phyloP scores from a whole-genome alignment of 495 filamentous ascomycete species.

The Cercophora samala region DNA sequence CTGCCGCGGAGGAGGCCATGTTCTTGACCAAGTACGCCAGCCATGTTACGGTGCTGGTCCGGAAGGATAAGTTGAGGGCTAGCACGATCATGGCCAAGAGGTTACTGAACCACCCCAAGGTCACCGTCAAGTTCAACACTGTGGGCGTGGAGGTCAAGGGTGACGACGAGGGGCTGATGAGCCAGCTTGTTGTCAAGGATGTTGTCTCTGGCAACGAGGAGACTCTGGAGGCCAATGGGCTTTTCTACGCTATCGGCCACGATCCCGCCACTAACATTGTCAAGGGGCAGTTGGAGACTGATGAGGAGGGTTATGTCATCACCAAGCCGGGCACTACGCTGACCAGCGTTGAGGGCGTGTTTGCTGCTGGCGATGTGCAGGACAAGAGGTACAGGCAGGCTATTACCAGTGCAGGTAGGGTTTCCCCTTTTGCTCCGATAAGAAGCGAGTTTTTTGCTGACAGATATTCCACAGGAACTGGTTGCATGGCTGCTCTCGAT shows the following conservation, averaged over 20 bases:
- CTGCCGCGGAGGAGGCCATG: conserved; percentile 93
- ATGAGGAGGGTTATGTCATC: conserved; percentile 81
- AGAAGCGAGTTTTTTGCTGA: background rate
- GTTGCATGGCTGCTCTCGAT: conserved; percentile 91
- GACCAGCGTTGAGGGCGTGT: conserved; percentile 88
- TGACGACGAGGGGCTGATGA: conserved; percentile 82
- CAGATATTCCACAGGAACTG: conserved; percentile 64
- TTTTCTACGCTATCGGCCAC: conserved; percentile 98
- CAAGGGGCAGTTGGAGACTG: conserved; percentile 80
- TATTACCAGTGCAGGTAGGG: conserved; percentile 92
- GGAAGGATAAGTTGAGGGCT: conserved; percentile 78
- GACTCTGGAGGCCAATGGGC: conserved; percentile 79
- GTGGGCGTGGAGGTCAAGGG: conserved; percentile 79
- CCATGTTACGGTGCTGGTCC: conserved; percentile 89
- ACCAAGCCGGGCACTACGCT: conserved; percentile 85
- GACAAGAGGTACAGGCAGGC: conserved; percentile 98
- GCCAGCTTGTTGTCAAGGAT: conserved; percentile 74
- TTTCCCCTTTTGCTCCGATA: background rate
- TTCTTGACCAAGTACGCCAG: conserved; percentile 97
- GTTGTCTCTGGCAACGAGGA: conserved; percentile 72
- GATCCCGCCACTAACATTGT: conserved; percentile 87
- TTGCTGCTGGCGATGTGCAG: conserved; percentile 96
- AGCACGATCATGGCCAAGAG: conserved; percentile 89
- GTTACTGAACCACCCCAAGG: conserved; percentile 77
- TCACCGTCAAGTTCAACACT: conserved; percentile 81